Evolutionary conservation across 176 grass and related monocot species (phyloP).

Genomic region (Pharus latifolius): DNA sequence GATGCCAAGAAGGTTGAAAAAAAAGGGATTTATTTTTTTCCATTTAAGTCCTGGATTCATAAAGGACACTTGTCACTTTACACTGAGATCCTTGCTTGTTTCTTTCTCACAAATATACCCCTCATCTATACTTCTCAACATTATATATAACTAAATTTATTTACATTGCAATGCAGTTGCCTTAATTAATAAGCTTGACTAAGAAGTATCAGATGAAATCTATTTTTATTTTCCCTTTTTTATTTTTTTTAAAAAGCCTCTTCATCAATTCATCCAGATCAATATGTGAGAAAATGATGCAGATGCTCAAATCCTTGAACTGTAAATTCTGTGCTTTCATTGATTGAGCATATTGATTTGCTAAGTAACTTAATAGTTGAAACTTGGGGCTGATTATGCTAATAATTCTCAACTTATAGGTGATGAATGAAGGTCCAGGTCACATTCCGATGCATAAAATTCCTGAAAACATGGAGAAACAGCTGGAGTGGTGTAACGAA

Average conservation of each 20-base stretch:
- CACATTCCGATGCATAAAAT: slow-evolving; percentile 98
- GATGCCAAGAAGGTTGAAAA: too few species aligned
- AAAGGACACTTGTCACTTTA: too few species aligned
- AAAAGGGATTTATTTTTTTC: too few species aligned
- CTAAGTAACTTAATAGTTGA: not conserved
- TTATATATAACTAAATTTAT: not conserved
- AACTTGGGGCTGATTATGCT: not conserved
- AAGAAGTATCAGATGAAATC: not conserved
- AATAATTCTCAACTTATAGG: slow-evolving; percentile 39
- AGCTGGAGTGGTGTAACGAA: slow-evolving; percentile 96
- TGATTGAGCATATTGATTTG: not conserved
- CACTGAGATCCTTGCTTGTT: too few species aligned
- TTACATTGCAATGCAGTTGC: not conserved
- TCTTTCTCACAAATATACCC: too few species aligned
- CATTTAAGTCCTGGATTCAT: too few species aligned
- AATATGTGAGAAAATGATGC: not conserved
- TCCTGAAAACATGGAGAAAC: slow-evolving; percentile 96
- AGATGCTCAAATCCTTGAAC: not conserved
- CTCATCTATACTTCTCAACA: too few species aligned
- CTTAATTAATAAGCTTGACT: not conserved
- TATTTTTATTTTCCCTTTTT: not conserved
- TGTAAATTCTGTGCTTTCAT: not conserved
- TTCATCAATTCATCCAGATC: not conserved
- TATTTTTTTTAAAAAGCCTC: not conserved
- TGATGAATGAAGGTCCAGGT: slow-evolving; percentile 97